Conservation (phyloP, 257 asterid species). For the Solanum lycopersicoides region DNA sequence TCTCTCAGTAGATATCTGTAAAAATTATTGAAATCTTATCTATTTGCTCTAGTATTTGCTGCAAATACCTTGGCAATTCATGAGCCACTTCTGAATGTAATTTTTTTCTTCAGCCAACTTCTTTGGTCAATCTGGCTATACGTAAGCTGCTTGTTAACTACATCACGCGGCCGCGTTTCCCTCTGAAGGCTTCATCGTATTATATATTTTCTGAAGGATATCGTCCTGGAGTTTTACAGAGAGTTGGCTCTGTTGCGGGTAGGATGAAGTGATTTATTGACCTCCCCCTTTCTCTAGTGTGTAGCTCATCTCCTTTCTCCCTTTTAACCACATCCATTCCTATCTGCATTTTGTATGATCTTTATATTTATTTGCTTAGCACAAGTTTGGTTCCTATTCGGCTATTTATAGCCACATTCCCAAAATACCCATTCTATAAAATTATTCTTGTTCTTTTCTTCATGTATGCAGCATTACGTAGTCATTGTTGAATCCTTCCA, state of each 20-base stretch:
- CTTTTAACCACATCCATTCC: neutral
- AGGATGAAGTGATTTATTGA: conserved; percentile 6
- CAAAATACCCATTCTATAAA: neutral
- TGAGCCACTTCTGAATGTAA: neutral
- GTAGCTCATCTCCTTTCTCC: neutral
- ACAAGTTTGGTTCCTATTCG: neutral
- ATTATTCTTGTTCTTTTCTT: neutral
- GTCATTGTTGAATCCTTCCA: neutral
- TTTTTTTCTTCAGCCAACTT: conserved; percentile 48
- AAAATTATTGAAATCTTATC: neutral
- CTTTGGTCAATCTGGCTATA: conserved; percentile 56
- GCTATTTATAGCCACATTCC: neutral
- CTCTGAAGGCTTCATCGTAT: conserved; percentile 39
- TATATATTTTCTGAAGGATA: conserved; percentile 52
- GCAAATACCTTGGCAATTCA: neutral
- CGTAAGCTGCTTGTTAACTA: conserved; percentile 66
- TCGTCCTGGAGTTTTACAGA: conserved; percentile 70
- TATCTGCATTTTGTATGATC: neutral
- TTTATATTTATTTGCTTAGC: neutral
- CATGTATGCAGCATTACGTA: neutral
- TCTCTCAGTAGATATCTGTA: neutral
- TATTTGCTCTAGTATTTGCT: neutral
- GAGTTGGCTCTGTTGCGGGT: conserved; percentile 98
- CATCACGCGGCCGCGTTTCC: conserved; percentile 48
- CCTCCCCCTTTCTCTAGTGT: neutral